Evolutionary conservation across 208 protist species (phyloP), one percentile per base, ranked within the genome.

Genomic region (Wallacemonas sp.): DNA sequence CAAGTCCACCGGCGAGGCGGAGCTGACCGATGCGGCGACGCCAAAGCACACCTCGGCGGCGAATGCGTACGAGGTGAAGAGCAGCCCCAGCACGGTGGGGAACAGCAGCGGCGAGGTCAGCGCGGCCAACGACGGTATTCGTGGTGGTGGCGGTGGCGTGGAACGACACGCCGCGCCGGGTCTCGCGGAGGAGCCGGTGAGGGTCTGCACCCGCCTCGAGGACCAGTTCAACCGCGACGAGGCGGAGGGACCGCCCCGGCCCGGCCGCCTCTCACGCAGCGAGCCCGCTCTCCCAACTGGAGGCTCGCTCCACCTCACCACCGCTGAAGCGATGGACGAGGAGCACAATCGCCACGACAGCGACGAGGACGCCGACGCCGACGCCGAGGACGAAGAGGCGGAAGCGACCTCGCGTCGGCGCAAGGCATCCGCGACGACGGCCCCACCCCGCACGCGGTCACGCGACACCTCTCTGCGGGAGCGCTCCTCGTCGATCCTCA

Each of bases 401-500:
- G 42, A 48, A 31, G 18, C 20, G 20, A 23, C 26, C 25, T 4
- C 25, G 38, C 0, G 25, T 25, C 36, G 36, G 14, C 36, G 36
- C 7, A 55, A 25, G 16, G 8, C 48, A 12, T 11, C 20, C 18
- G 20, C 45, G 28, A 23, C 1, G 44, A 31, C 3, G 23, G 41
- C 14, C 41, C 49, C 2, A 14, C 38, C 32, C 57, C 61, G 4
- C 25, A 36, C 32, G 22, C 65, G 65, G 11, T 22, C 72, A 3
- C 71, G 76, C n/a, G 61, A 74, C 31, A 61, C 50, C 22, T 71
- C 76, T 5, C 67, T 82, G 46, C 64, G 39, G 0, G 67, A 77
- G 52, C 48, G 67, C 33, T 77, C 71, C 48, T 82, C 76, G 18
- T 71, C 57, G 2, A 69, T 74, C 18, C 50, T 77, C 32, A 59